Conservation (phyloP, 2,329 filamentous ascomycete species). For the Sarocladiaceae sp. region DNA sequence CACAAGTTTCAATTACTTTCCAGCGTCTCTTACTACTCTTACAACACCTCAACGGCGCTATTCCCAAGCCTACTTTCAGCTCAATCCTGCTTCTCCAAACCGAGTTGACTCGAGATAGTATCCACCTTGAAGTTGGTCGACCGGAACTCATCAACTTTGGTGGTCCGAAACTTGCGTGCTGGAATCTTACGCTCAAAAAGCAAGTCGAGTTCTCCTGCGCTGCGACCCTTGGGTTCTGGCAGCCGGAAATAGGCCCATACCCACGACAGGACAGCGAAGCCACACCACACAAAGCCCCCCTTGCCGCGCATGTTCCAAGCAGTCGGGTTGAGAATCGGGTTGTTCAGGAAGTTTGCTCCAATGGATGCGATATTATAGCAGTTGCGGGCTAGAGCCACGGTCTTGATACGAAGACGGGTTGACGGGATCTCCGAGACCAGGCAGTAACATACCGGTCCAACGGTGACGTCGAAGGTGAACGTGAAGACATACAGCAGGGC, state of each 20-base stretch:
- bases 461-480: slow-evolving; percentile 69
- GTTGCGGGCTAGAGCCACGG: slow-evolving; percentile 67
- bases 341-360: slow-evolving; percentile 10
- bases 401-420: slow-evolving; percentile 73
- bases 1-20: neutral
- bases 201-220: slow-evolving; percentile 23
- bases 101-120: neutral
- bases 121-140: neutral
- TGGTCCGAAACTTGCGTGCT: slow-evolving; percentile 25
- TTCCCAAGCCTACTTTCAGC: neutral
- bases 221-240: slow-evolving; percentile 27
- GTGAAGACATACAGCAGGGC: slow-evolving; percentile 72
- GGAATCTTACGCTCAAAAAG: slow-evolving; percentile 23
- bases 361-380: slow-evolving; percentile 11
- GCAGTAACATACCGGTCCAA: slow-evolving; percentile 78
- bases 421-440: slow-evolving; percentile 73
- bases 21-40: neutral
- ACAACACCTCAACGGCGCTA: neutral
- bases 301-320: slow-evolving; percentile 16
- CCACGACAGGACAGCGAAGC: slow-evolving; percentile 19
- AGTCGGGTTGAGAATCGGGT: slow-evolving; percentile 14
- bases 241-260: slow-evolving; percentile 38
- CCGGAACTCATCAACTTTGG: slow-evolving; percentile 11
- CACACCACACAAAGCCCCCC: slow-evolving; percentile 21
- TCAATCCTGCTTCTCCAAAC: neutral